Evolutionary conservation across 2,329 filamentous ascomycete species (phyloP).

Genomic region (Monilinia polystroma): DNA sequence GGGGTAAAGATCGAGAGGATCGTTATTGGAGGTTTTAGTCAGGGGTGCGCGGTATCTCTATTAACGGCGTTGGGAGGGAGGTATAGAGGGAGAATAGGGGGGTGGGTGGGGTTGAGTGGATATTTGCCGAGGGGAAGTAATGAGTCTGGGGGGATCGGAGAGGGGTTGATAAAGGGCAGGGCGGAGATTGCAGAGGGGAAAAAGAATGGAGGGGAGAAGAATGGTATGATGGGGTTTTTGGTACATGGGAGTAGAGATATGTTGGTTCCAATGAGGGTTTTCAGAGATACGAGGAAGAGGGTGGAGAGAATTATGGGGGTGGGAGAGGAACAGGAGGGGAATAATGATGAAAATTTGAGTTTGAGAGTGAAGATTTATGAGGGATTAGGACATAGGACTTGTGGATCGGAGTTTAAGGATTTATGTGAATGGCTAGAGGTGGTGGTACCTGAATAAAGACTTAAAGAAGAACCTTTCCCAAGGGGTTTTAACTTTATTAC

Average conservation of each 20-base stretch:
- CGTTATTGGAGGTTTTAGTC: conserved; percentile 74
- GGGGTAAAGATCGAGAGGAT: conserved; percentile 79
- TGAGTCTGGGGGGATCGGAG: no score
- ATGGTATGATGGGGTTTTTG: conserved; percentile 44
- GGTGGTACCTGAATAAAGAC: background rate
- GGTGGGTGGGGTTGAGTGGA: conserved; percentile 75
- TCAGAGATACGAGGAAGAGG: no score
- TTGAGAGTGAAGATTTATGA: background rate
- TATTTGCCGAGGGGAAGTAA: conserved; percentile 46
- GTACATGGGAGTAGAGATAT: conserved; percentile 48
- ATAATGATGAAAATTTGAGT: conserved; percentile 32
- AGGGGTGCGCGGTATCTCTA: conserved; percentile 82
- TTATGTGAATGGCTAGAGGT: background rate
- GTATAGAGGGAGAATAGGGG: conserved; percentile 63
- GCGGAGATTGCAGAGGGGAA: conserved; percentile 40
- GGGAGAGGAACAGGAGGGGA: no score
- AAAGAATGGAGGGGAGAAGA: conserved; percentile 35
- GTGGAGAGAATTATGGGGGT: no score
- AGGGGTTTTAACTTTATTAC: no score
- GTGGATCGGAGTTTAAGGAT: conserved; percentile 38
- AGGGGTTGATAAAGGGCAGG: conserved; percentile 43
- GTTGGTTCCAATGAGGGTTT: conserved; percentile 40
- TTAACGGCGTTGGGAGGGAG: conserved; percentile 65
- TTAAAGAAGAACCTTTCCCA: no score
- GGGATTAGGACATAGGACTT: background rate